Percentiles rank a stretch among this genome's conserved stretches.
These are phyloP conservation scores for Ambrosiella cleistominuta DNA, from an alignment of 2,329 filamentous ascomycete species.

Conservation along the genomic window DNA sequence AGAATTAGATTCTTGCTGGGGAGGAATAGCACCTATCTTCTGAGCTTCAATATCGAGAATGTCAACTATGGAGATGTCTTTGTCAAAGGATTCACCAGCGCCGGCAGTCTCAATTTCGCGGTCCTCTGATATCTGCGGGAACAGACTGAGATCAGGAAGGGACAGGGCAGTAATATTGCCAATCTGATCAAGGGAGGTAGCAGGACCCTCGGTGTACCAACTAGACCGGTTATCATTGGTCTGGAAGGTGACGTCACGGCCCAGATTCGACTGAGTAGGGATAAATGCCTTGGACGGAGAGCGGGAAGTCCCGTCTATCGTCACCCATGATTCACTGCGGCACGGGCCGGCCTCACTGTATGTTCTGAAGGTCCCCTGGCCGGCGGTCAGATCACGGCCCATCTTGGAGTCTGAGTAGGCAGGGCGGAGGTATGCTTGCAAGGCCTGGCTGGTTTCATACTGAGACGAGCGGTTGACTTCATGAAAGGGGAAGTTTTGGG, in stretches of 20 bases:
- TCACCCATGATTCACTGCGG: slow-evolving; percentile 11
- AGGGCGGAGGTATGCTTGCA: background rate
- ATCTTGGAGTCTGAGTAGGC: slow-evolving; percentile 9
- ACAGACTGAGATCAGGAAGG: slow-evolving; percentile 4
- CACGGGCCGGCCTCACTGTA: slow-evolving; percentile 4
- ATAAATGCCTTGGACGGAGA: slow-evolving; percentile 9
- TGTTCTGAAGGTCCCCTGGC: background rate
- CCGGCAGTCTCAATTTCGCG: background rate
- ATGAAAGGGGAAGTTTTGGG: slow-evolving; percentile 9
- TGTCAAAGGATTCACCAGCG: background rate
- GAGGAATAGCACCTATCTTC: background rate
- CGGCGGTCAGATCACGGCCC: background rate
- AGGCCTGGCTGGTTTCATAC: background rate
- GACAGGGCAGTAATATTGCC: slow-evolving; percentile 3
- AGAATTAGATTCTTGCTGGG: background rate
- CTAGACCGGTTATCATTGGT: slow-evolving; percentile 6
- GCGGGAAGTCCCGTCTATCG: slow-evolving; percentile 4
- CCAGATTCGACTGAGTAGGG: background rate
- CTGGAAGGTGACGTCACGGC: slow-evolving; percentile 7
- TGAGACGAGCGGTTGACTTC: background rate
- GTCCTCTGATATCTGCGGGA: slow-evolving; percentile 4
- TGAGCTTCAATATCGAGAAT: slow-evolving; percentile 4
- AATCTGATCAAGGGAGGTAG: background rate
- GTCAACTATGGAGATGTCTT: slow-evolving; percentile 5
- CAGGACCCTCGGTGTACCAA: slow-evolving; percentile 10